Base-by-base conservation (phyloP, 352 stramenopile species). In the Globisporangium spinosum region DNA sequence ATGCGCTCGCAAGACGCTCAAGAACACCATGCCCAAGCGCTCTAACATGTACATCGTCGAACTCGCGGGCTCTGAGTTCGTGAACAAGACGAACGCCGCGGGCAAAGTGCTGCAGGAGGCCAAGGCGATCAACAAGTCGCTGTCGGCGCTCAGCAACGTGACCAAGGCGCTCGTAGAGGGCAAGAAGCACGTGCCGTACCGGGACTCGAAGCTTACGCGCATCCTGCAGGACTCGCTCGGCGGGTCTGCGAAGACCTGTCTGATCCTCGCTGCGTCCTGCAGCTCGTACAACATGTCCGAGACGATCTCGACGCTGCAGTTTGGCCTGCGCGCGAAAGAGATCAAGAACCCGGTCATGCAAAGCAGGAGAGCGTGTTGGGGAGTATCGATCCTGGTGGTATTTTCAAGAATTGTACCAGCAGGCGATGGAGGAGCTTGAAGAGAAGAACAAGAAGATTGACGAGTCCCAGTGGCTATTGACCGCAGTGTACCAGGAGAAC, bases 231-330 rank as follows among this genome's bases (percentile, higher is more conserved):
- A 98, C 70, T 95, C 85, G 27, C 78, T 98, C 0, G 93, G 95
- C 25, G 95, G 95, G 4, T 83, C 83, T 35, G 96, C 93, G 59
- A 98, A 98, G 74, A 98, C 96, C 20, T 97, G 93, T 62, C 89
- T 99, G 63, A 98, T 99, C 67, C 91, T 98, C 1, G 98, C 97
- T 6, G 80, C 98, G 8, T 92, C 85, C 4, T 90, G 82, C 58
- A 90, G 80, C 66, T 90, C 82, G 32, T 92, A 89, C 70, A 91
- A 94, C 69, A 87, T 92, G 75, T 22, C 81, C 0, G 85, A 94
- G 64, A 94, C 85, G 5, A 91, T 94, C 27, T 92, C 83, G 7
- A 94, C 85, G 10, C 67, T 94, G 40, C 77, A 83, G 2, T 94
- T 93, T 49, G 86, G 84, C 0, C 63, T 89, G 55, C 81, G 85